Conservation (phyloP, 78 protist species). For the Polysphondylium violaceum region DNA sequence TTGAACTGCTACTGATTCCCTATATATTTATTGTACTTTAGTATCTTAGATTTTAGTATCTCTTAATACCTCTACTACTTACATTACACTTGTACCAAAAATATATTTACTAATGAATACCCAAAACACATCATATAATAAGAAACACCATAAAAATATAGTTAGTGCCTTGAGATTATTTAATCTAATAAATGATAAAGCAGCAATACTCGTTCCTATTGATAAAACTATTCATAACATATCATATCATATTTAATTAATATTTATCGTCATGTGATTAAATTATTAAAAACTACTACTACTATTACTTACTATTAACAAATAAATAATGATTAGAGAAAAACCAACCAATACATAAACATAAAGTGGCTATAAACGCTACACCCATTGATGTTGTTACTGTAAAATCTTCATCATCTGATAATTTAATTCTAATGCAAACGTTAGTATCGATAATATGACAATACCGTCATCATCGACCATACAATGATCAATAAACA, state of each 20-base stretch:
- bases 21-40: background rate
- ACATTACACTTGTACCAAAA: slow-evolving; percentile 70
- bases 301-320: slow-evolving; percentile 10
- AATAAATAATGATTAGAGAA: slow-evolving; percentile 20
- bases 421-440: background rate
- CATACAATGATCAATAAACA: background rate
- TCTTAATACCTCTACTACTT: background rate
- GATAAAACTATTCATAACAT: slow-evolving; percentile 36
- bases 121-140: slow-evolving; percentile 73
- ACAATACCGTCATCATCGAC: too few species aligned
- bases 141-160: slow-evolving; percentile 20
- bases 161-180: slow-evolving; percentile 26
- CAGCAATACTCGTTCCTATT: slow-evolving; percentile 15
- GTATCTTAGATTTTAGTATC: background rate
- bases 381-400: background rate
- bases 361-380: background rate
- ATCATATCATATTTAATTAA: background rate
- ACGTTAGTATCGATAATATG: background rate
- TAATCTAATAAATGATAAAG: slow-evolving; percentile 48
- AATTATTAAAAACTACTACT: background rate
- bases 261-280: background rate
- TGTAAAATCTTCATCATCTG: slow-evolving; percentile 25
- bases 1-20: slow-evolving; percentile 52
- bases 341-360: slow-evolving; percentile 6
- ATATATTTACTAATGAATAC: slow-evolving; percentile 23